Evolutionary conservation across 129 eudicot species (phyloP).

Genomic region (Flaveria ramosissima): DNA sequence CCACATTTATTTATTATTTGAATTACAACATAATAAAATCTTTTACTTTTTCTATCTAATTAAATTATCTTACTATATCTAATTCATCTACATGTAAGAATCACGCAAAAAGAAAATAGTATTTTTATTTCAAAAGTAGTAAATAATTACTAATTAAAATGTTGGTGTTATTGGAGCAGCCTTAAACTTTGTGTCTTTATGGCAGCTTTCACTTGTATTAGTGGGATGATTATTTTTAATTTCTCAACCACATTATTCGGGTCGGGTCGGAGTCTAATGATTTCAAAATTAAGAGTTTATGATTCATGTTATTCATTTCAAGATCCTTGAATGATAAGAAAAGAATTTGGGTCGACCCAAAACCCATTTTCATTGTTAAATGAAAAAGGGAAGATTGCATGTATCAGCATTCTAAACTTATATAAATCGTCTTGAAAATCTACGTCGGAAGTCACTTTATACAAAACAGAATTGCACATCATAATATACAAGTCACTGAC

Average conservation of each 20-base stretch:
- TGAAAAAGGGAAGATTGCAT: conserved; percentile 30
- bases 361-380: too few species aligned
- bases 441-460: too few species aligned
- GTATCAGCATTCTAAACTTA: too few species aligned
- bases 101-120: not conserved
- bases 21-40: too few species aligned
- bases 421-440: too few species aligned
- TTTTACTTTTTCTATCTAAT: not conserved
- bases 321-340: not conserved
- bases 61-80: not conserved
- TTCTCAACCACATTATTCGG: conserved; percentile 28
- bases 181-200: conserved; percentile 50
- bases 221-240: conserved; percentile 44
- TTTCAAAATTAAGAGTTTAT: not conserved
- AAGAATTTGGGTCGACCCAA: too few species aligned
- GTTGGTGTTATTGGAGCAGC: conserved; percentile 58
- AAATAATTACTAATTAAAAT: conserved; percentile 30
- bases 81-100: not conserved
- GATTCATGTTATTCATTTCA: not conserved
- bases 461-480: too few species aligned
- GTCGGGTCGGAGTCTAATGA: conserved; percentile 18
- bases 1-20: too few species aligned
- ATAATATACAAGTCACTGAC: too few species aligned
- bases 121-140: not conserved
- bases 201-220: conserved; percentile 61